A percentile compares a stretch with the other conserved stretches of the same genome.
Evolutionary conservation across 192 early-diverging fungal genomes (phyloP).

Genomic region (Glomus cerebriforme): DNA sequence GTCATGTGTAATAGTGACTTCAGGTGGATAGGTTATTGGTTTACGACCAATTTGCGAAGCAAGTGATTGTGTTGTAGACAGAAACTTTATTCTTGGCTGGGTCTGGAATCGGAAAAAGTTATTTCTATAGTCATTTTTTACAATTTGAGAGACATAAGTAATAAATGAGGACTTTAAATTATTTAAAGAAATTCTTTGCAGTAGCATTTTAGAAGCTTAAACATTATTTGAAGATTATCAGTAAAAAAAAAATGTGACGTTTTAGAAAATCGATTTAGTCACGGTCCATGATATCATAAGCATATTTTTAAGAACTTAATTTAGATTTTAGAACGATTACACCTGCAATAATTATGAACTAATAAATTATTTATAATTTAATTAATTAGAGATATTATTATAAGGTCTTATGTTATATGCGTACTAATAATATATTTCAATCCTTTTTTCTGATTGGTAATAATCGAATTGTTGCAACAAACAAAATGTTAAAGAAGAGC

Average conservation of each 20-base stretch:
- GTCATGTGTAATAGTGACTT: constrained; percentile 73
- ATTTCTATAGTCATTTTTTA: not conserved
- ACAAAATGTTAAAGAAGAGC: no score
- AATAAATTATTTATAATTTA: not conserved
- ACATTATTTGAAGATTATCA: no score
- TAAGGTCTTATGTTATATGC: not conserved
- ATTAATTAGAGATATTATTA: not conserved
- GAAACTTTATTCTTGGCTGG: constrained; percentile 25
- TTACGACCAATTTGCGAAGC: constrained; percentile 83
- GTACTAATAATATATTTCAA: not conserved
- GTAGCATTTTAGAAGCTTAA: not conserved
- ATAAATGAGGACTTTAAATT: not conserved
- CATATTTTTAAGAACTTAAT: no score
- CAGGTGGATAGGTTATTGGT: constrained; percentile 70
- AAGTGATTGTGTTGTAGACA: constrained; percentile 46
- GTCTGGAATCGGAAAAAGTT: not conserved
- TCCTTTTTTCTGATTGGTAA: not conserved
- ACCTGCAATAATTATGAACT: not conserved
- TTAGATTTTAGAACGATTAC: no score
- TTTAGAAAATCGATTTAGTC: no score
- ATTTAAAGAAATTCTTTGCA: not conserved
- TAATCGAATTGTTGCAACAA: not conserved
- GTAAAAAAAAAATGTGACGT: no score
- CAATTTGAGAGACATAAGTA: not conserved
- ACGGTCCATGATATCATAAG: no score